Evolutionary conservation across 176 grass and related monocot species (phyloP), one percentile per base, ranked within the genome.

Genomic region (Alopecurus myosuroides): DNA sequence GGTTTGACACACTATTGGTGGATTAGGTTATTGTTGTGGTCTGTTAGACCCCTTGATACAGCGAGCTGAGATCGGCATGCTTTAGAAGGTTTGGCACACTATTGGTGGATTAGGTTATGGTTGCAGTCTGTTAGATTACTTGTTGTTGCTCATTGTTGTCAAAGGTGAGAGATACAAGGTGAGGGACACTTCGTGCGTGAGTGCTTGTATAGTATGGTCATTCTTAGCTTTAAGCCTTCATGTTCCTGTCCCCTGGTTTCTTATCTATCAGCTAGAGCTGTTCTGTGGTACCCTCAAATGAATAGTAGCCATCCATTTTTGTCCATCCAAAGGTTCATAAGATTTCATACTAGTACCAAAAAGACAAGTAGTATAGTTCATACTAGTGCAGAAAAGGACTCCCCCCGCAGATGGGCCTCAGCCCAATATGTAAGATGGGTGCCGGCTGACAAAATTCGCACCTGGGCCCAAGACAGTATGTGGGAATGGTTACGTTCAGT

Each of bases 1-100:
- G 84, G 86, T 84, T 35, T 88, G 77, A 92, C 18, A 29, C 19
- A 29, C 64, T 70, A 17, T 80, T 22, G 39, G 23, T 71, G 36
- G 26, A 20, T n/a, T 14, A 1, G 33, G 20, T 50, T 22, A 4
- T 35, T 20, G 30, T 45, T 34, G 60, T 51, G 34, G 19, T 50
- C 14, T 63, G 14, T 62, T 1, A 18, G 50, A 44, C n/a, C n/a
- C n/a, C n/a, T n/a, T n/a, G n/a, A n/a, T n/a, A n/a, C 88, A 93
- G 68, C 85, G 85, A 44, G 88, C 94, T 25, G 94, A 94, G 85
- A 94, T 97, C 36, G 91, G 91, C 48, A 94, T 94, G 91, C 30
- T 97, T 10, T 94, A 84, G 72, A 92, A 91, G 86, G 88, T 83
- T 31, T 89, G 76, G 89, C 15, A 25, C 15, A 35, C 60, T 67